These are phyloP conservation scores for Curvularia eragrostidis DNA, from an alignment of 2,329 filamentous ascomycete genomes.

Conservation along the genomic window DNA sequence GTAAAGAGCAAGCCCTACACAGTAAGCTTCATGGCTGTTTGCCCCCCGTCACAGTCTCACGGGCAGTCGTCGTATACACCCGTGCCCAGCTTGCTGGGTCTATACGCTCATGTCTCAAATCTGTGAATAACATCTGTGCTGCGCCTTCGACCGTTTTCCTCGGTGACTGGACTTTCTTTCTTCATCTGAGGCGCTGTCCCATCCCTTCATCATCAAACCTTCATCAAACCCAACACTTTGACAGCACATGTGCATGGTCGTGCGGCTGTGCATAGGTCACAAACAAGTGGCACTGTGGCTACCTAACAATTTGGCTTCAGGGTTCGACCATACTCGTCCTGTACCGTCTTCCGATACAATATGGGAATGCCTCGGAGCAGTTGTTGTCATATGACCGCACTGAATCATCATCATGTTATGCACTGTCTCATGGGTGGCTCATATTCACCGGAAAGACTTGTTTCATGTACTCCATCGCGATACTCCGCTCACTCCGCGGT, in stretches of 20 bases:
- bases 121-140: constrained; percentile 22
- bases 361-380: not conserved
- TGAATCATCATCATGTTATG: constrained; percentile 9
- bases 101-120: constrained; percentile 15
- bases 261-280: constrained; percentile 9
- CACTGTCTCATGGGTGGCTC: constrained; percentile 7
- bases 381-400: constrained; percentile 6
- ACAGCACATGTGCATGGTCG: constrained; percentile 8
- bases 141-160: constrained; percentile 18
- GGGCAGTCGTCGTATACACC: constrained; percentile 14
- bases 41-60: constrained; percentile 23
- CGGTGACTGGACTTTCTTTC: constrained; percentile 15
- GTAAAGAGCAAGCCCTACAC: constrained; percentile 21
- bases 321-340: not conserved
- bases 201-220: constrained; percentile 6
- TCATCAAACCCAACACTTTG: constrained; percentile 4
- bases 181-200: constrained; percentile 8
- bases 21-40: constrained; percentile 29
- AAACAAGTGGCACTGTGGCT: not conserved
- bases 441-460: constrained; percentile 3
- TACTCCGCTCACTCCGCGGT: constrained; percentile 9
- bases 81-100: constrained; percentile 20
- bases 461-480: constrained; percentile 15
- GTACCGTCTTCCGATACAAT: not conserved
- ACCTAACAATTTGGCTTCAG: constrained; percentile 4